Percentiles rank a stretch among this genome's conserved stretches.
Conservation (phyloP, 2,329 filamentous ascomycete genomes). For the Botryotinia narcissicola region DNA sequence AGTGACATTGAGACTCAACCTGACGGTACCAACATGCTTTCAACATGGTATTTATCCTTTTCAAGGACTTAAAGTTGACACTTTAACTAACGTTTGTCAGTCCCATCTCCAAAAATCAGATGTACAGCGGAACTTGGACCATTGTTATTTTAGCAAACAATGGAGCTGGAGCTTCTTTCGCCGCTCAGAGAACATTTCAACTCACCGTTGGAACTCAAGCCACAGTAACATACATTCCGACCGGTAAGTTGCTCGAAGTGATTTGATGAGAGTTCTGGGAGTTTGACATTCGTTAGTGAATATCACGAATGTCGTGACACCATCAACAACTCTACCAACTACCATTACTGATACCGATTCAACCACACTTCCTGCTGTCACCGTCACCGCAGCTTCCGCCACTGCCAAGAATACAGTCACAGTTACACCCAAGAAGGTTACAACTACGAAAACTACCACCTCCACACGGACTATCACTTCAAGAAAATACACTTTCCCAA, state of each 20-base stretch:
- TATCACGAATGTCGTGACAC: conserved; percentile 10
- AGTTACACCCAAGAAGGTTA: conserved; percentile 4
- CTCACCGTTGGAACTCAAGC: conserved; percentile 11
- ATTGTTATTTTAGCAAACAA: conserved; percentile 18
- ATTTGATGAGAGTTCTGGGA: background rate
- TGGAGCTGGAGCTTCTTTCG: conserved; percentile 14
- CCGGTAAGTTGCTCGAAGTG: background rate
- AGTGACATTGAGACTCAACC: conserved; percentile 11
- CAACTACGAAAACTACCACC: background rate
- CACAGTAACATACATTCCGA: conserved; percentile 14
- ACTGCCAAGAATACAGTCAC: conserved; percentile 9
- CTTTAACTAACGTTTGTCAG: background rate
- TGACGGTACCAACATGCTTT: conserved; percentile 11
- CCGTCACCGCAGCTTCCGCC: conserved; percentile 5
- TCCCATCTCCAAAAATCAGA: conserved; percentile 12
- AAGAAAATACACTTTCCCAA: conserved; percentile 9
- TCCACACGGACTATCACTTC: conserved; percentile 11
- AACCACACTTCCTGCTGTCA: conserved; percentile 2
- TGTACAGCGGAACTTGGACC: conserved; percentile 18
- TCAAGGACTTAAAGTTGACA: background rate
- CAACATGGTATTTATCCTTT: conserved; percentile 1
- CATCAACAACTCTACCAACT: conserved; percentile 7
- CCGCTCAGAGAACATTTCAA: conserved; percentile 17
- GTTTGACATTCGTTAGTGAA: conserved; percentile 16
- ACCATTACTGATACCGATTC: background rate